Evolutionary conservation across 2,329 filamentous ascomycete genomes (phyloP), one percentile per base, ranked within the genome.

Genomic region (Venturia carpophila): DNA sequence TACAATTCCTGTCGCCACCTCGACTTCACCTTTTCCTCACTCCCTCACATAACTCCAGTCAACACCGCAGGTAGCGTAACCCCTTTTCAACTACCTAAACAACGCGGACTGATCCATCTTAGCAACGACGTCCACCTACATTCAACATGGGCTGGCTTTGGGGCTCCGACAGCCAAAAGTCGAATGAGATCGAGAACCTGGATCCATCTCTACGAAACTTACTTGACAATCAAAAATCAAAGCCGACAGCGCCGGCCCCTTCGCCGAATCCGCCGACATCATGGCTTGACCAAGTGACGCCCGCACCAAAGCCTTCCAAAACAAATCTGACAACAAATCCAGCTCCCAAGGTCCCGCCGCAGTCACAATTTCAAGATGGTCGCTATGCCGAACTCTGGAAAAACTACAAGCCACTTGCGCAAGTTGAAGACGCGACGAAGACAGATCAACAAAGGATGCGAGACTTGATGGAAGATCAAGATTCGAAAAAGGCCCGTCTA

Each of bases 381-480:
- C 84, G 88, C 67, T 90, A 90, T 76, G 91, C 92, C 65, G 84
- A 97, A 74, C 81, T 99, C 41, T 99, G 94, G 94, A 93, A 92
- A 77, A 91, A 84, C 66, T 99, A 99, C 81, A 84, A 84, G 66
- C 87, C 93, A 10, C 85, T 90, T 63, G 74, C 80, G 43, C 81
- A 89, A 65, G 78, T 95, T 67, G 88, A 93, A 71, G 81, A 84
- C 61, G 85, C 85, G 67, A 81, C 82, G 24, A 89, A 89, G 73
- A 85, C 84, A 47, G 89, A 94, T 70, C 86, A 91, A 71, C 92
- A 96, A 73, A 89, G 89, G 74, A 82, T 95, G 69, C 82, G 84
- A 74, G 86, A 91, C 73, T 87, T 97, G 65, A 80, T 97, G 63
- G 88, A 93, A 64, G 87, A 86, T 7, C 95, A 88, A 82, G 95